Evolutionary conservation across 2,329 filamentous ascomycete genomes (phyloP).

Genomic region (Colletotrichum camelliae): DNA sequence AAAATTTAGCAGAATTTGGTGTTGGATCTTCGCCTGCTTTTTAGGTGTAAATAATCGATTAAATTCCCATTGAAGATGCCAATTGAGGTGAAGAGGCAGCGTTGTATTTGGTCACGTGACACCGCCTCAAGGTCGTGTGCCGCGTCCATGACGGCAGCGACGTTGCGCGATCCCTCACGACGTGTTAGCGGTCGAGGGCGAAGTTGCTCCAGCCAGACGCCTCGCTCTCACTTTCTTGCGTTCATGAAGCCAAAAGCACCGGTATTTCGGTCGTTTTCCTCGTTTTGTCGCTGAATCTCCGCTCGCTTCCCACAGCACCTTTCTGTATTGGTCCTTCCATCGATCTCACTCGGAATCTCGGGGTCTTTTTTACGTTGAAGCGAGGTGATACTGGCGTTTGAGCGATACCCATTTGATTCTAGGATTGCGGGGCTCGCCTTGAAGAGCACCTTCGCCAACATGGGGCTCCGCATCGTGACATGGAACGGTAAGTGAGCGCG

Average conservation of each 20-base stretch:
- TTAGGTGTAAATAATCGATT: neutral
- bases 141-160: neutral
- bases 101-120: neutral
- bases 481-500: conserved; percentile 74
- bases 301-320: neutral
- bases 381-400: neutral
- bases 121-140: conserved; percentile 7
- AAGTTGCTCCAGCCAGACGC: neutral
- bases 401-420: neutral
- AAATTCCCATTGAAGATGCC: neutral
- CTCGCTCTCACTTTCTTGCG: neutral
- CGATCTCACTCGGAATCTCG: neutral
- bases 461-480: conserved; percentile 82
- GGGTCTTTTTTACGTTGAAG: neutral
- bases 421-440: too few relatives aligned
- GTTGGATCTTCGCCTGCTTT: neutral
- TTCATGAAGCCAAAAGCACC: neutral
- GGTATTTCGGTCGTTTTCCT: neutral
- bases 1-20: too few relatives aligned
- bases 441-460: conserved; percentile 37
- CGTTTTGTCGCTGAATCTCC: neutral
- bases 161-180: neutral
- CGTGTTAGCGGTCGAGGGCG: neutral
- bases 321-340: neutral
- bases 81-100: neutral